Conservation (phyloP, 140 eudicot genomes). For the Senecio squalidus region DNA sequence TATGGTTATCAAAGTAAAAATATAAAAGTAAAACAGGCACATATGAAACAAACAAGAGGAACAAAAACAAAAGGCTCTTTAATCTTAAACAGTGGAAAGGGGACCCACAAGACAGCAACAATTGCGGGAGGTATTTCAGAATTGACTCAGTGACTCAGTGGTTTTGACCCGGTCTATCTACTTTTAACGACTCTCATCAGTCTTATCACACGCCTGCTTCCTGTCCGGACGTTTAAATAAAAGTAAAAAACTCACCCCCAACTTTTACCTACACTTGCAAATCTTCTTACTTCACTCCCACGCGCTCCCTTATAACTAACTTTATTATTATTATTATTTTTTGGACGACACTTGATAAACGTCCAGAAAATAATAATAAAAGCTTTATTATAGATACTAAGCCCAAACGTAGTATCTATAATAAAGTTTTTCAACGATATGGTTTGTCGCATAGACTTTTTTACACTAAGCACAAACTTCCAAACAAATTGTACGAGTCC, state of each 20-base stretch:
- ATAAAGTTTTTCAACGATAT: too few species aligned
- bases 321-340: too few species aligned
- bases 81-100: conserved; percentile 8
- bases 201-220: conserved; percentile 30
- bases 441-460: too few species aligned
- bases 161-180: background rate
- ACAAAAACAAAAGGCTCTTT: conserved; percentile 10
- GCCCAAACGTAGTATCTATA: too few species aligned
- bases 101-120: conserved; percentile 34
- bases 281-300: background rate
- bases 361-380: too few species aligned
- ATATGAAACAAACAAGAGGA: background rate
- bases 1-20: background rate
- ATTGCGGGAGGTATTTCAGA: conserved; percentile 34
- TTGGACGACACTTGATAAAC: too few species aligned
- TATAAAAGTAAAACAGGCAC: background rate
- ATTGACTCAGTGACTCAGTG: conserved; percentile 26
- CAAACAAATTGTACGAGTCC: too few species aligned
- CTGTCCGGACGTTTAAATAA: conserved; percentile 1
- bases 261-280: background rate
- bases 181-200: conserved; percentile 22
- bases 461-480: too few species aligned
- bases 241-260: too few species aligned
- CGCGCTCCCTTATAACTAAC: too few species aligned
- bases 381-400: too few species aligned